A percentile compares a stretch with the other conserved stretches of the same genome.
phyloP scores from a whole-genome alignment of 2,329 filamentous ascomycete genomes.

The Phaeosphaeriaceae sp. region DNA sequence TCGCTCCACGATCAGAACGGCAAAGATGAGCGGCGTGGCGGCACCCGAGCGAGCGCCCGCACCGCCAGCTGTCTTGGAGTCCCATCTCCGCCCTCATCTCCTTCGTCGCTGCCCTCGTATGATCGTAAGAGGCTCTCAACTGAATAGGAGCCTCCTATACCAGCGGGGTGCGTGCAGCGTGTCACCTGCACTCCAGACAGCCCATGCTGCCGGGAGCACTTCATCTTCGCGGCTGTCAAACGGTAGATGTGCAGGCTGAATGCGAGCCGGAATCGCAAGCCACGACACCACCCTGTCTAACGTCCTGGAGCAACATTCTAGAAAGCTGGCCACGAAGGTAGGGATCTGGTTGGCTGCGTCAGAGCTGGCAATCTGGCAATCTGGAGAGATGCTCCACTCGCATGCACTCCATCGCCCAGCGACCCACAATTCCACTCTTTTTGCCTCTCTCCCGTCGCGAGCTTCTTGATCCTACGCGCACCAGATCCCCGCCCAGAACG shows the following conservation, averaged over 20 bases:
- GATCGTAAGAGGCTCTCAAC: neutral
- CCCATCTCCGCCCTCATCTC: neutral
- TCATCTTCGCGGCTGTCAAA: slow-evolving; percentile 4
- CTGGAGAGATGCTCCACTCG: neutral
- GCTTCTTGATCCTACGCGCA: neutral
- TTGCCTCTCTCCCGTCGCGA: neutral
- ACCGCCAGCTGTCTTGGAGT: no score
- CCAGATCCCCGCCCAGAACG: neutral
- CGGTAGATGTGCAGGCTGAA: slow-evolving; percentile 12
- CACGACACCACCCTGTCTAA: slow-evolving; percentile 4
- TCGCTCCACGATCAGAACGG: neutral
- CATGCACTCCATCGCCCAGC: neutral
- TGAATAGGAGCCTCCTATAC: slow-evolving; percentile 1
- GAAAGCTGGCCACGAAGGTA: neutral
- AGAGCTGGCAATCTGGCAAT: neutral
- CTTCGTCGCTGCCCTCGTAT: neutral
- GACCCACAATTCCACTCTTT: neutral
- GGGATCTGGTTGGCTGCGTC: neutral
- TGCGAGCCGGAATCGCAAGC: slow-evolving; percentile 1
- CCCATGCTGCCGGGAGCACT: neutral
- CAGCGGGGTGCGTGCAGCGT: neutral
- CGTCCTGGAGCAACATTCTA: slow-evolving; percentile 9
- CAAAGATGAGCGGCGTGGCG: slow-evolving; percentile 1
- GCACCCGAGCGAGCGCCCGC: neutral
- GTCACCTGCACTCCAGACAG: slow-evolving; percentile 2